phyloP scores from a whole-genome alignment of 176 grass and related monocot species.

The Oryza meyeriana region DNA sequence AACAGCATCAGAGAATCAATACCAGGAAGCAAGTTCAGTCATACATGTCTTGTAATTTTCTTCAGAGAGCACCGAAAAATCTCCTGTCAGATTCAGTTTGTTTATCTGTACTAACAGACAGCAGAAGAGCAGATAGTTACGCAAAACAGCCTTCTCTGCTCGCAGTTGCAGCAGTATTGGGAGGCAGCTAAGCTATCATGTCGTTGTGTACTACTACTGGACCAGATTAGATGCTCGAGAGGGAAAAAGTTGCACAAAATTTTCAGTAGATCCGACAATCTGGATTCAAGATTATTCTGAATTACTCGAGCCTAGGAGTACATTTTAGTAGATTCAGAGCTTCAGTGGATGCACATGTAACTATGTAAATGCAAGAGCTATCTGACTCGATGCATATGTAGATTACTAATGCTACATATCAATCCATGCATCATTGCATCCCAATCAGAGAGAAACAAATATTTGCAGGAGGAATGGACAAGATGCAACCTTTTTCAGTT shows the following conservation, averaged over 20 bases:
- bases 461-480: neutral
- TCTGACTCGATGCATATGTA: neutral
- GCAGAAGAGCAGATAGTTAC: neutral
- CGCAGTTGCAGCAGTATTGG: neutral
- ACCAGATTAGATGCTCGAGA: neutral
- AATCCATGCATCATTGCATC: neutral
- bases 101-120: neutral
- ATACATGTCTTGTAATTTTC: neutral
- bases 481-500: neutral
- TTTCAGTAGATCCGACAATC: neutral
- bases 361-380: neutral
- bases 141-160: neutral
- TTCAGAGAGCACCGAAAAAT: neutral
- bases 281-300: neutral
- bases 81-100: neutral
- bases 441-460: neutral
- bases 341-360: neutral
- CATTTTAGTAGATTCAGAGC: neutral
- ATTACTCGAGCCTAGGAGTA: neutral
- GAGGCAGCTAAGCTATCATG: neutral
- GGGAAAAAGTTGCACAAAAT: neutral
- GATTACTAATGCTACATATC: neutral
- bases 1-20: neutral
- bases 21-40: neutral
- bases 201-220: neutral